Conservation (phyloP, 2,329 filamentous ascomycete species). For the Talaromyces sp. region DNA sequence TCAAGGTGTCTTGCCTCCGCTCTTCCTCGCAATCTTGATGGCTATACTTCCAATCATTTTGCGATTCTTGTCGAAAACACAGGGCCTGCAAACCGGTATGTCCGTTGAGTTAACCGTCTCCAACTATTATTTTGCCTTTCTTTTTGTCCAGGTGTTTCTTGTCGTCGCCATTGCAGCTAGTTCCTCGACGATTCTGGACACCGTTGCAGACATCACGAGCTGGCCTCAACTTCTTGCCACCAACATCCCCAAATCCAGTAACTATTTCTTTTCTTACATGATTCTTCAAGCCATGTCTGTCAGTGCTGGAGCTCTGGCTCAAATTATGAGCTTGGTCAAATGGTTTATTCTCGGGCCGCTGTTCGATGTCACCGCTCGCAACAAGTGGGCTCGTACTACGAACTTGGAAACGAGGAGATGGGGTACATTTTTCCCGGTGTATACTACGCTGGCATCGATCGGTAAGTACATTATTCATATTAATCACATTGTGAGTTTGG, state of each 20-base stretch:
- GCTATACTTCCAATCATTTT: slow-evolving; percentile 76
- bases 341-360: slow-evolving; percentile 80
- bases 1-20: slow-evolving; percentile 79
- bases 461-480: slow-evolving; percentile 50
- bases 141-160: slow-evolving; percentile 92
- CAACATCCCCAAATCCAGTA: slow-evolving; percentile 78
- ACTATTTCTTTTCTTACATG: slow-evolving; percentile 99
- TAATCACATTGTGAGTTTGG: background rate
- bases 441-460: slow-evolving; percentile 94
- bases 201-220: slow-evolving; percentile 61
- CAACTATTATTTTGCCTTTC: slow-evolving; percentile 84
- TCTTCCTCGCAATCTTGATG: slow-evolving; percentile 70
- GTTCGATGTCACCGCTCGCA: slow-evolving; percentile 71
- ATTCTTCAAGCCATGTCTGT: slow-evolving; percentile 87
- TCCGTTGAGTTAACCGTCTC: slow-evolving; percentile 79
- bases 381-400: slow-evolving; percentile 83
- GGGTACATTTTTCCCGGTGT: slow-evolving; percentile 92
- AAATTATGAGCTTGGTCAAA: slow-evolving; percentile 68
- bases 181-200: slow-evolving; percentile 58
- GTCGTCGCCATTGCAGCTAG: slow-evolving; percentile 82
- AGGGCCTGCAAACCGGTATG: slow-evolving; percentile 77
- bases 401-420: slow-evolving; percentile 71
- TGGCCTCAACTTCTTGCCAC: slow-evolving; percentile 67
- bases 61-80: slow-evolving; percentile 62
- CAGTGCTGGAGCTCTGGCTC: slow-evolving; percentile 81